Conservation (phyloP, 2,329 filamentous ascomycete species). For the Blastomyces percursus region DNA sequence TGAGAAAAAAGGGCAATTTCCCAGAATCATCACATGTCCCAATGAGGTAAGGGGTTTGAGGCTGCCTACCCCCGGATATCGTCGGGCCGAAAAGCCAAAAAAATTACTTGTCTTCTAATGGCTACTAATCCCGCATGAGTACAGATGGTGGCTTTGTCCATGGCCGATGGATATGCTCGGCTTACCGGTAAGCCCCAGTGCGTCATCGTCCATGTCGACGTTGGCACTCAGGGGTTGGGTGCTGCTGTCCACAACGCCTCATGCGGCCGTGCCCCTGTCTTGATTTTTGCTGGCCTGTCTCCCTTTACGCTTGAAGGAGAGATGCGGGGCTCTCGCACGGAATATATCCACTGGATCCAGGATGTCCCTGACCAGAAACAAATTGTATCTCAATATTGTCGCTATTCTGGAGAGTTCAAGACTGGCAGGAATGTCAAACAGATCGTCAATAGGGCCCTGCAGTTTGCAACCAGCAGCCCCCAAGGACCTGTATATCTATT, state of each 20-base stretch:
- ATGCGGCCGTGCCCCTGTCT: constrained; percentile 59
- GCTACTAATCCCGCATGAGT: constrained; percentile 12
- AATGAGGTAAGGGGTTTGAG: constrained; percentile 50
- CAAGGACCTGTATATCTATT: constrained; percentile 70
- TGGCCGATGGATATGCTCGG: constrained; percentile 71
- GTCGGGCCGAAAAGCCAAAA: background rate
- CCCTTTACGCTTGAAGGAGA: constrained; percentile 70
- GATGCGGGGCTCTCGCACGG: constrained; percentile 63
- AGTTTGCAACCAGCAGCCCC: constrained; percentile 67
- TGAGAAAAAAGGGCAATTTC: constrained; percentile 54
- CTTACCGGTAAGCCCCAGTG: constrained; percentile 61
- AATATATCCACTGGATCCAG: constrained; percentile 81
- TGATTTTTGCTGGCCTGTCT: constrained; percentile 68
- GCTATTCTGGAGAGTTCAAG: constrained; percentile 73
- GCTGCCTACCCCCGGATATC: constrained; percentile 6
- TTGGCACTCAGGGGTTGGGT: constrained; percentile 67
- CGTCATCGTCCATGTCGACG: constrained; percentile 71
- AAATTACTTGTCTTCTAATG: background rate
- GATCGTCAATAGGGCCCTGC: constrained; percentile 72
- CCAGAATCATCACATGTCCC: constrained; percentile 65
- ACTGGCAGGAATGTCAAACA: constrained; percentile 79
- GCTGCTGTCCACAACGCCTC: constrained; percentile 72
- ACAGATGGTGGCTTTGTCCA: constrained; percentile 73
- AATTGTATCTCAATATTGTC: constrained; percentile 74
- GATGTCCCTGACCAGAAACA: constrained; percentile 72